Evolutionary conservation across 306 rosid genomes (phyloP).

Genomic region (Castanopsis chinensis): DNA sequence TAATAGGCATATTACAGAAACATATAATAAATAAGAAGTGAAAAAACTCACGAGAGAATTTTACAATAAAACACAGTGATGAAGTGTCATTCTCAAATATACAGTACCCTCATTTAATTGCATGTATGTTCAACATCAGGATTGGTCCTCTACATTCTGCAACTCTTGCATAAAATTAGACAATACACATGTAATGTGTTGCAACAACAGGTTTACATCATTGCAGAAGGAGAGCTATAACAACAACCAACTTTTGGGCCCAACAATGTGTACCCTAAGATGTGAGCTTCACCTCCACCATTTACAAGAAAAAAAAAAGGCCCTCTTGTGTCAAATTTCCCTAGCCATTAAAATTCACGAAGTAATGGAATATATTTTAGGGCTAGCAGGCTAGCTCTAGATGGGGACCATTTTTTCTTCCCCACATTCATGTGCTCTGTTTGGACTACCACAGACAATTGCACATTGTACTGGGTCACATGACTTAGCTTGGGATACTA

Average conservation of each 20-base stretch:
- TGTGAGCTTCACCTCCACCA: constrained; percentile 11
- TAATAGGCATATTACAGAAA: neutral
- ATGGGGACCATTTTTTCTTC: constrained; percentile 41
- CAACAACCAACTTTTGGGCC: constrained; percentile 10
- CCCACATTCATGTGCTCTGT: constrained; percentile 48
- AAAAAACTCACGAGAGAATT: neutral
- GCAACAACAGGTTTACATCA: constrained; percentile 2
- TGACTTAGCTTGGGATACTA: neutral
- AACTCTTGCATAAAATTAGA: neutral
- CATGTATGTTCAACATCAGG: neutral
- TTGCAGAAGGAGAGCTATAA: neutral
- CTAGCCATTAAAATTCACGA: constrained; percentile 11
- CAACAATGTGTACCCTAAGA: constrained; percentile 1
- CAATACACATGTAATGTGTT: constrained; percentile 7
- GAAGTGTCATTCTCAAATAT: neutral
- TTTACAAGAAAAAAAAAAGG: neutral
- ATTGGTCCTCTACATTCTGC: neutral
- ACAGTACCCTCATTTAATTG: neutral
- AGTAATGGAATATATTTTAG: neutral
- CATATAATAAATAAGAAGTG: neutral
- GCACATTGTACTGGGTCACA: constrained; percentile 41
- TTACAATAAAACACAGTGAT: neutral
- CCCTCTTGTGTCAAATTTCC: constrained; percentile 22
- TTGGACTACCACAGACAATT: constrained; percentile 35
- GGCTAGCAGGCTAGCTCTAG: constrained; percentile 15